phyloP scores from a whole-genome alignment of 2,329 filamentous ascomycete species.

The Colletotrichum liaoningense region DNA sequence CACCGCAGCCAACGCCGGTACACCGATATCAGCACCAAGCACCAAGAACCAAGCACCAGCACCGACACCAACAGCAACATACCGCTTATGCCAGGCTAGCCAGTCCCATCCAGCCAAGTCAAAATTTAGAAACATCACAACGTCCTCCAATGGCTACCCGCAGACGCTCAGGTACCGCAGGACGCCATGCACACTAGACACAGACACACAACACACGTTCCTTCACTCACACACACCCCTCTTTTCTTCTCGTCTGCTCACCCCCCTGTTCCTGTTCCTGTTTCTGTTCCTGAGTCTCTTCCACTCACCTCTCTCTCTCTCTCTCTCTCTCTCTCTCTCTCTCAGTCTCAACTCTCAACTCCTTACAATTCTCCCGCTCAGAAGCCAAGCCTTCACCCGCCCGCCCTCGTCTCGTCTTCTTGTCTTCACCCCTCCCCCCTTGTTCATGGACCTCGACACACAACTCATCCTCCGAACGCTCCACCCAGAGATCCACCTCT shows the following conservation, averaged over 20 bases:
- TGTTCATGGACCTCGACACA: conserved; percentile 16
- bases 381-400: background rate
- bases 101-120: conserved; percentile 3
- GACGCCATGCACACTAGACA: background rate
- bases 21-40: background rate
- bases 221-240: background rate
- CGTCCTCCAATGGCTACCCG: conserved; percentile 9
- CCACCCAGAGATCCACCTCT: conserved; percentile 7
- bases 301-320: background rate
- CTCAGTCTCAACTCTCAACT: background rate
- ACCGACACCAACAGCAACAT: background rate
- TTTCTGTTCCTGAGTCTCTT: conserved; percentile 2
- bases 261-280: background rate
- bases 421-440: background rate
- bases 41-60: background rate
- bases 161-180: conserved; percentile 24
- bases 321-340: background rate
- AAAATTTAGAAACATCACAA: conserved; percentile 25
- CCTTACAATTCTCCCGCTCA: background rate
- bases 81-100: background rate
- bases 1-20: background rate
- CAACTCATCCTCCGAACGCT: conserved; percentile 29
- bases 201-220: background rate
- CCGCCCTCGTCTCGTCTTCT: background rate
- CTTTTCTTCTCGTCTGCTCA: background rate